phyloP scores from a whole-genome alignment of 2,329 filamentous ascomycete species.

The Pseudocercospora macadamiae region DNA sequence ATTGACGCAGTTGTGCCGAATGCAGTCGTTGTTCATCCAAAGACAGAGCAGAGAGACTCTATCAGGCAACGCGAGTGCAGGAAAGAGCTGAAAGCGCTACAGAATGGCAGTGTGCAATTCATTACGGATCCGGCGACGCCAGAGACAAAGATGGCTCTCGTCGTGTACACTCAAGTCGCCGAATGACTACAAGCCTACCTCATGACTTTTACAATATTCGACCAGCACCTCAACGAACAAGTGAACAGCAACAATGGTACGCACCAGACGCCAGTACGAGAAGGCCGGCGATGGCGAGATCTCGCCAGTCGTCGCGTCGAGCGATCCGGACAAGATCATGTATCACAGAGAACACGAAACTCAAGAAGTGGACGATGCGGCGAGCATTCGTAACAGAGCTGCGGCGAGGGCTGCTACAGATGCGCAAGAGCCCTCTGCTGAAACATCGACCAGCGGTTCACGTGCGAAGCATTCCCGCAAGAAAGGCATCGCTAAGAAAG shows the following conservation, averaged over 20 bases:
- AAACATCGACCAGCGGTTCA: background rate
- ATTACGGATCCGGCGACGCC: background rate
- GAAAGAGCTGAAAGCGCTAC: background rate
- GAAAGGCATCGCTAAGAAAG: background rate
- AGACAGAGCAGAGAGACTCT: background rate
- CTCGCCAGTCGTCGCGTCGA: conserved; percentile 3
- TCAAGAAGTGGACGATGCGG: background rate
- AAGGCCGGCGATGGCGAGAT: background rate
- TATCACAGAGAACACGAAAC: background rate
- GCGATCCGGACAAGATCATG: background rate
- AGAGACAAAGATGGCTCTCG: background rate
- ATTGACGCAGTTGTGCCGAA: background rate
- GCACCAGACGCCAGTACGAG: background rate
- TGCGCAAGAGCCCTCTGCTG: background rate
- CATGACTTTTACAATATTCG: background rate
- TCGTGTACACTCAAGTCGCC: background rate
- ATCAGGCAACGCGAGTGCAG: background rate
- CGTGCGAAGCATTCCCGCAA: background rate
- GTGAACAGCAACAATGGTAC: background rate
- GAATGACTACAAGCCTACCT: background rate
- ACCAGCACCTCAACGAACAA: background rate
- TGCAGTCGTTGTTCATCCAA: too few relatives aligned
- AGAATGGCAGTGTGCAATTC: background rate
- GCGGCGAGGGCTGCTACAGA: background rate
- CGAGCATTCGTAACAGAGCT: background rate